Percentiles rank a stretch among this genome's conserved stretches.
Conservation (phyloP, 495 filamentous ascomycete species). For the Hypoxylon subgilvum region DNA sequence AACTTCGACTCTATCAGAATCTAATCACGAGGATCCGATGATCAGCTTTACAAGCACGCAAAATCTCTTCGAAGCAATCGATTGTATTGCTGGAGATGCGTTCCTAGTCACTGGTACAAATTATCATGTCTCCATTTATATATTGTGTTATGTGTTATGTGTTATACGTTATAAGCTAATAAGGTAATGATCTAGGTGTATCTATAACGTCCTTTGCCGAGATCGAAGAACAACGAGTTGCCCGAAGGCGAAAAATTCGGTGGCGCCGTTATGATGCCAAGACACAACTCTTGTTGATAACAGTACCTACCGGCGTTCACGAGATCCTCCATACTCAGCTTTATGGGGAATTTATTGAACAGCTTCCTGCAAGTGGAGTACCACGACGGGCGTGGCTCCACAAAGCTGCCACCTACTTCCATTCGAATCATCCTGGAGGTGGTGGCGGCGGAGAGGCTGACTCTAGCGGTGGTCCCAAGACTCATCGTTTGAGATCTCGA, state of each 20-base stretch:
- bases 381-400: not conserved
- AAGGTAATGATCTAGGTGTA: conserved; percentile 5
- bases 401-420: not conserved
- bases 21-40: not conserved
- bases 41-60: not conserved
- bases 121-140: not conserved
- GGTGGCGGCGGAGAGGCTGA: conserved; percentile 26
- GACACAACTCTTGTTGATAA: conserved; percentile 21
- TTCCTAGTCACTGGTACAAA: not conserved
- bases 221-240: conserved; percentile 24
- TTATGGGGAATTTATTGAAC: not conserved
- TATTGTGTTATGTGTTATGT: no score
- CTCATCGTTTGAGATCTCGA: conserved; percentile 19
- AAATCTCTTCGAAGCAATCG: conserved; percentile 3
- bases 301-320: conserved; percentile 24
- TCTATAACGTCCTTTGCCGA: conserved; percentile 3
- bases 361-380: conserved; percentile 18
- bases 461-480: conserved; percentile 32
- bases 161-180: no score
- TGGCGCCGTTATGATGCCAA: conserved; percentile 30
- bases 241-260: conserved; percentile 27
- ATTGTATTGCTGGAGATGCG: conserved; percentile 1
- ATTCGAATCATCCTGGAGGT: conserved; percentile 30
- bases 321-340: conserved; percentile 28
- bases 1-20: not conserved